Percentiles rank a stretch among this genome's conserved stretches.
phyloP scores from a whole-genome alignment of 1,284 basidiomycete genomes.

The Ceratobasidium papillatum region DNA sequence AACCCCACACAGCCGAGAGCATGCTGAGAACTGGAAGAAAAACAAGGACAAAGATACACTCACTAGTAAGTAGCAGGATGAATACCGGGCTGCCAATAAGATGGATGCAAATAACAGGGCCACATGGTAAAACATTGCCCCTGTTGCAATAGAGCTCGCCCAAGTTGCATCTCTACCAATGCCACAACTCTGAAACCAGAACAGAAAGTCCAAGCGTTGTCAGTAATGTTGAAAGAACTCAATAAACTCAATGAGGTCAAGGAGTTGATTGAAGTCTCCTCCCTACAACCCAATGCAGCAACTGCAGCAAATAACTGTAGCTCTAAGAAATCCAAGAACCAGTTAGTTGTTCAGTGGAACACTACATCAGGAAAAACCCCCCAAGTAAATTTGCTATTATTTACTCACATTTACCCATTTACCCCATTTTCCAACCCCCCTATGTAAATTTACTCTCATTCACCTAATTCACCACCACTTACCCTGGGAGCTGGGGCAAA shows the following conservation, averaged over 20 bases:
- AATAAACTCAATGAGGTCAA: neutral
- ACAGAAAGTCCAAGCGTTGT: neutral
- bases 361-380: no score
- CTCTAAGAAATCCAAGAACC: conserved; percentile 36
- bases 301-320: neutral
- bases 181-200: neutral
- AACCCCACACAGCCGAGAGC: no score
- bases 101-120: conserved; percentile 20
- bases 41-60: neutral
- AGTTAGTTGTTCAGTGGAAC: conserved; percentile 45
- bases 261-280: neutral
- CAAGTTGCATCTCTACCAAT: neutral
- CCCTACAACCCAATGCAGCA: neutral
- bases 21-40: neutral
- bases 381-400: no score
- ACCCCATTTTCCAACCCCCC: no score
- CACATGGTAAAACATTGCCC: conserved; percentile 40
- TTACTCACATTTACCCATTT: no score
- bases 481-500: no score
- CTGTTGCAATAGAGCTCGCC: neutral
- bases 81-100: conserved; percentile 34
- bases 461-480: no score
- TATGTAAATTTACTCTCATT: no score
- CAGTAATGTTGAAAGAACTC: neutral
- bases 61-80: neutral